These are phyloP conservation scores for Eucalyptus brandiana DNA, from an alignment of 345 rosid species.

Conservation along the genomic window DNA sequence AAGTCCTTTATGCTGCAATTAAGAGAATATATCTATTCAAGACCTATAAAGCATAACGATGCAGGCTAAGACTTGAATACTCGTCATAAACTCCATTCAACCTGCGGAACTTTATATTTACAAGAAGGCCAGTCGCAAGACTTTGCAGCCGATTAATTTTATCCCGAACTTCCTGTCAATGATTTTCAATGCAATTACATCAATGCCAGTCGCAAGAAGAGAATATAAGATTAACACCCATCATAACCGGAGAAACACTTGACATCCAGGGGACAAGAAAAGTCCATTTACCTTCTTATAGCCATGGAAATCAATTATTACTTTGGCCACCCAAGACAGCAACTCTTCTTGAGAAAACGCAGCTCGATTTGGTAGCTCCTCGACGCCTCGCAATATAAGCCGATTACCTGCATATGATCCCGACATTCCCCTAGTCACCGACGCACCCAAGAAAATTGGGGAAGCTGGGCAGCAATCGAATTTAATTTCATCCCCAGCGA, in stretches of 20 bases:
- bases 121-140: slow-evolving; percentile 91
- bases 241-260: neutral
- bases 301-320: slow-evolving; percentile 77
- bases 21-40: neutral
- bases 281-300: slow-evolving; percentile 41
- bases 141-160: slow-evolving; percentile 75
- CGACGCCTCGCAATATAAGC: slow-evolving; percentile 52
- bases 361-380: neutral
- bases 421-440: neutral
- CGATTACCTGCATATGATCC: slow-evolving; percentile 48
- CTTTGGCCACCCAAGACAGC: slow-evolving; percentile 67
- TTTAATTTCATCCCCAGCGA: neutral
- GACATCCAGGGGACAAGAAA: neutral
- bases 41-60: neutral
- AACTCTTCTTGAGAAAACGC: slow-evolving; percentile 87
- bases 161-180: slow-evolving; percentile 57
- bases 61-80: neutral
- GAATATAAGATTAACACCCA: neutral
- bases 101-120: slow-evolving; percentile 87
- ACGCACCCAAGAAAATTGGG: neutral
- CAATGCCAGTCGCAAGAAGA: no score
- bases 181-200: no score
- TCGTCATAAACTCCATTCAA: neutral
- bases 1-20: slow-evolving; percentile 85
- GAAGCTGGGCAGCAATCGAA: neutral